Conservation (phyloP, 495 filamentous ascomycete species). For the Cudoniella acicularis region DNA sequence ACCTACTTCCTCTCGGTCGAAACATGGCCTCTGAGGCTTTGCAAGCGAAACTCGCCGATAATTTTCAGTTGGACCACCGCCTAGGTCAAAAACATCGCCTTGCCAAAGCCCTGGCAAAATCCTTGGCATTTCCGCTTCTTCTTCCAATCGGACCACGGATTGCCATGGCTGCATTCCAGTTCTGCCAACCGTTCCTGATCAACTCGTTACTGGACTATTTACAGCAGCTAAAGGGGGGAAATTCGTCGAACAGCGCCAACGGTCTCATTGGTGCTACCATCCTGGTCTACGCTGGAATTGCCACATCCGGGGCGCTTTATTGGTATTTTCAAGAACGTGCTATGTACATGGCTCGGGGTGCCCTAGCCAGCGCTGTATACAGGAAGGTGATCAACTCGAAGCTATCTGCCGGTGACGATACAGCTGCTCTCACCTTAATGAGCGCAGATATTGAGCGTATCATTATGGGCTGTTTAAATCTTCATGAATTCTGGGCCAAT, state of each 20-base stretch:
- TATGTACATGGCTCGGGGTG: too few relatives aligned
- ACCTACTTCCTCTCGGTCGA: conserved; percentile 46
- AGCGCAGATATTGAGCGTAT: conserved; percentile 25
- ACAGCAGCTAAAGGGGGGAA: conserved; percentile 47
- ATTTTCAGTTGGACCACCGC: conserved; percentile 5
- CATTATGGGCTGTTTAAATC: not conserved
- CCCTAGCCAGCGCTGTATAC: too few relatives aligned
- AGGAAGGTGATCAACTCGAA: too few relatives aligned
- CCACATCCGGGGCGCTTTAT: conserved; percentile 29
- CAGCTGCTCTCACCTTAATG: conserved; percentile 26
- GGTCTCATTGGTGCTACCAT: conserved; percentile 60
- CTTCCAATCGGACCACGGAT: conserved; percentile 31
- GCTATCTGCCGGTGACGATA: too few relatives aligned
- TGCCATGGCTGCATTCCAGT: conserved; percentile 49
- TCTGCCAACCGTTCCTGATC: conserved; percentile 63
- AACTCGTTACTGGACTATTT: conserved; percentile 46
- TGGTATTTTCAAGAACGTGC: conserved; percentile 51
- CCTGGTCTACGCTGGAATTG: conserved; percentile 57
- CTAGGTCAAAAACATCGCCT: conserved; percentile 17
- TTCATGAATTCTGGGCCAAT: conserved; percentile 18
- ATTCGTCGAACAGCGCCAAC: conserved; percentile 36
- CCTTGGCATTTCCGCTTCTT: not conserved
- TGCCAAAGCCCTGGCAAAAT: conserved; percentile 10
- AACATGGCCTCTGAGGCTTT: conserved; percentile 38
- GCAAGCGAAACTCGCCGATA: conserved; percentile 27